Conservation (phyloP, 1,139 yeast genomes). For the Taphrina deformans region DNA sequence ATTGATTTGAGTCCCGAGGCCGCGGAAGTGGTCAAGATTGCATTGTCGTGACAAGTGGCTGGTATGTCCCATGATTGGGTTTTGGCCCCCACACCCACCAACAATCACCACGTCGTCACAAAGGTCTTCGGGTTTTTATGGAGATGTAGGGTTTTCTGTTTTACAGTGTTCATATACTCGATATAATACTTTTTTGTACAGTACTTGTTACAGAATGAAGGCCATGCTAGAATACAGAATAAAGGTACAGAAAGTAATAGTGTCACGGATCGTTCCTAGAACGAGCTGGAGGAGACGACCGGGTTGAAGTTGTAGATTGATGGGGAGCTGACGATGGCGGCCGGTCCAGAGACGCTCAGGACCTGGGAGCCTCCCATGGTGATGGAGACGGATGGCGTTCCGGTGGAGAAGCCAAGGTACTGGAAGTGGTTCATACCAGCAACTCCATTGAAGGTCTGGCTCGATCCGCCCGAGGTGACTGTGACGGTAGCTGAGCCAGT, state of each 20-base stretch:
- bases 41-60: slow-evolving; percentile 10
- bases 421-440: slow-evolving; percentile 34
- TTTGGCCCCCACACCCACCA: too few relatives aligned
- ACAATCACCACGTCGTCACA: too few relatives aligned
- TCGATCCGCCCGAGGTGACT: slow-evolving; percentile 31
- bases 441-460: slow-evolving; percentile 23
- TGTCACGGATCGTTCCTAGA: background rate
- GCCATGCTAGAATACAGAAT: background rate
- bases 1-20: slow-evolving; percentile 14
- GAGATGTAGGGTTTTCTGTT: too few relatives aligned
- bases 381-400: slow-evolving; percentile 29
- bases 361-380: slow-evolving; percentile 17
- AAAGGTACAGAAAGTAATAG: background rate
- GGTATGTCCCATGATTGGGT: too few relatives aligned
- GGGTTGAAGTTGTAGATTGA: slow-evolving; percentile 32
- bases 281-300: slow-evolving; percentile 22
- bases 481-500: slow-evolving; percentile 32
- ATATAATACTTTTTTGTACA: background rate
- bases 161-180: background rate
- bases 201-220: background rate
- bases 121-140: too few relatives aligned
- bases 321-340: slow-evolving; percentile 17
- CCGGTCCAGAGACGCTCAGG: slow-evolving; percentile 17
- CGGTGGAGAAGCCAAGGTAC: slow-evolving; percentile 18
- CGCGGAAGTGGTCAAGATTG: background rate